Evolutionary conservation across 225 moss, liverwort and hornwort genomes (phyloP).

Genomic region (Straminergon stramineum): DNA sequence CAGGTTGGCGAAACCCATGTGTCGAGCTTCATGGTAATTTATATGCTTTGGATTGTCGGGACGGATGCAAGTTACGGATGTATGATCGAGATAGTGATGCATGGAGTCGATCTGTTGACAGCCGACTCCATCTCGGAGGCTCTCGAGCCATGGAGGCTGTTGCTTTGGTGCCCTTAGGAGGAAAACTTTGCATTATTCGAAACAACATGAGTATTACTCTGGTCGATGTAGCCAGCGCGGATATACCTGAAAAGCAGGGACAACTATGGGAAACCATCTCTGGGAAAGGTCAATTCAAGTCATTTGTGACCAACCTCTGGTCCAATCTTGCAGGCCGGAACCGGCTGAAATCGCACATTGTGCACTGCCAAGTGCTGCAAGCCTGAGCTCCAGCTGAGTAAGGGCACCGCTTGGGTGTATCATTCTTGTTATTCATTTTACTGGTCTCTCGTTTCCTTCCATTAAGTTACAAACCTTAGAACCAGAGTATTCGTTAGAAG

Average conservation of each 20-base stretch:
- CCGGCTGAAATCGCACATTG: constrained; percentile 92
- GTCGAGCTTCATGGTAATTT: constrained; percentile 81
- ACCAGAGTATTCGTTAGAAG: constrained; percentile 7
- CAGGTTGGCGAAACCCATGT: constrained; percentile 94
- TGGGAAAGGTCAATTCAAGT: constrained; percentile 97
- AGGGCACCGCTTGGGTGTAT: constrained; percentile 52
- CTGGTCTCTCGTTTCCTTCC: constrained; percentile 5
- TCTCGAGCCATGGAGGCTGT: constrained; percentile 98
- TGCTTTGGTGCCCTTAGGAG: constrained; percentile 89
- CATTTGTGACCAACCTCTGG: constrained; percentile 98
- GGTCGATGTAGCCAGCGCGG: constrained; percentile 89
- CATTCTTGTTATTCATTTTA: constrained; percentile 61
- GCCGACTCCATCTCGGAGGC: constrained; percentile 83
- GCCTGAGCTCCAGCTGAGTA: constrained; percentile 67
- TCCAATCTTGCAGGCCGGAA: constrained; percentile 95
- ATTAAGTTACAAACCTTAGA: constrained; percentile 20
- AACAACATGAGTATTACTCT: constrained; percentile 99
- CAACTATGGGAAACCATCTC: constrained; percentile 96
- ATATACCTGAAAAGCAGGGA: constrained; percentile 77
- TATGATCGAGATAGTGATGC: constrained; percentile 74
- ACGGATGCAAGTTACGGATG: constrained; percentile 87
- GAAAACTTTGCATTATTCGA: constrained; percentile 92
- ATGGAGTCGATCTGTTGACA: constrained; percentile 90
- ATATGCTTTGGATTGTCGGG: constrained; percentile 93
- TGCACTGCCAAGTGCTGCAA: constrained; percentile 99